These are phyloP conservation scores for Schizonepeta tenuifolia DNA, from an alignment of 257 asterid species.

Conservation along the genomic window DNA sequence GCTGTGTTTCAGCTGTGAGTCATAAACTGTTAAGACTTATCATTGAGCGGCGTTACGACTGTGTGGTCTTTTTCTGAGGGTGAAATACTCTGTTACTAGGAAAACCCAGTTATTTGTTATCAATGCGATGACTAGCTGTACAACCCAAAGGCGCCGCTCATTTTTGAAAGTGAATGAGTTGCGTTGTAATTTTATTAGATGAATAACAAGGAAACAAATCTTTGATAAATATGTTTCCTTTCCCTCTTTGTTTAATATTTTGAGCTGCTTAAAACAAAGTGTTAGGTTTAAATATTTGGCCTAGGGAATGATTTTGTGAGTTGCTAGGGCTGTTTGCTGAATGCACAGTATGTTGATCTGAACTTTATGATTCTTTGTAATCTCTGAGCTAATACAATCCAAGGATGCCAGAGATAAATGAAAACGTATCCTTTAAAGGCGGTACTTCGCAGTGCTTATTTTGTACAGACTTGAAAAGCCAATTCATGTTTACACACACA, in stretches of 20 bases:
- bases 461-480: not conserved
- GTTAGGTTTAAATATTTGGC: slow-evolving; percentile 20
- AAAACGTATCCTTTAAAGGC: not conserved
- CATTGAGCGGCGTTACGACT: slow-evolving; percentile 18
- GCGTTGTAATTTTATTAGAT: slow-evolving; percentile 14
- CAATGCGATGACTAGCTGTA: slow-evolving; percentile 19
- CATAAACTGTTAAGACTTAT: not conserved
- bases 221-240: not conserved
- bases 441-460: not conserved
- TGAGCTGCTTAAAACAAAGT: slow-evolving; percentile 14
- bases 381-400: slow-evolving; percentile 15
- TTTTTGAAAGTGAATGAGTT: slow-evolving; percentile 6
- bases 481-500: not conserved
- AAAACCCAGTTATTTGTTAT: slow-evolving; percentile 10
- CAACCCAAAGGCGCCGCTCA: not conserved
- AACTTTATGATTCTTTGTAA: slow-evolving; percentile 25
- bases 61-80: slow-evolving; percentile 21
- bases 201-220: not conserved
- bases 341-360: not conserved
- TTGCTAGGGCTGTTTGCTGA: slow-evolving; percentile 16
- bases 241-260: not conserved
- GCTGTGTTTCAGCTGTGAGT: slow-evolving; percentile 17
- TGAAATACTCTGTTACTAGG: slow-evolving; percentile 16
- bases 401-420: slow-evolving; percentile 11
- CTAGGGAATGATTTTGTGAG: slow-evolving; percentile 16